These are phyloP conservation scores for Pichia thaimueangensis DNA, from an alignment of 805 yeast genomes.

Conservation along the genomic window DNA sequence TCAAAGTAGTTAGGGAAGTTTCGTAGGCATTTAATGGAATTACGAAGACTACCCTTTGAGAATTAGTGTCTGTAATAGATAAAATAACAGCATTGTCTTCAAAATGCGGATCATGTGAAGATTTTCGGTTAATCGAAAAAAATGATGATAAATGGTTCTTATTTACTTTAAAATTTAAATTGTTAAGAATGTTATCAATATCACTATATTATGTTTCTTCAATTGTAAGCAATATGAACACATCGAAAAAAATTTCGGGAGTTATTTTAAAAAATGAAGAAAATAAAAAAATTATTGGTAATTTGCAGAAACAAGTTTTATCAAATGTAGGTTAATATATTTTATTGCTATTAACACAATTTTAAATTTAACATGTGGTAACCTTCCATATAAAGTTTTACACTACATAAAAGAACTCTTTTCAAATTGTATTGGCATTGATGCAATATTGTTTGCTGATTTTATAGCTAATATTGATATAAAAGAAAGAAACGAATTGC, in stretches of 20 bases:
- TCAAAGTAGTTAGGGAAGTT: too few relatives aligned
- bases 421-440: conserved; percentile 7
- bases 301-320: neutral
- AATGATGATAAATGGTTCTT: conserved; percentile 4
- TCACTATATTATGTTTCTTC: neutral
- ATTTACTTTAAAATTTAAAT: conserved; percentile 7
- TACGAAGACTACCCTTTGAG: too few relatives aligned
- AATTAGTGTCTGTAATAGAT: too few relatives aligned
- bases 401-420: conserved; percentile 7
- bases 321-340: conserved; percentile 1
- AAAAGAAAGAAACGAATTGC: neutral
- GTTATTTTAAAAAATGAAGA: neutral
- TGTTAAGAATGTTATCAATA: neutral
- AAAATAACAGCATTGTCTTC: too few relatives aligned
- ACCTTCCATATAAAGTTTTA: too few relatives aligned
- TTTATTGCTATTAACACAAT: neutral
- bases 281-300: conserved; percentile 1
- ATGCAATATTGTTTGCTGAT: conserved; percentile 3
- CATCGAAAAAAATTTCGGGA: neutral
- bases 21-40: too few relatives aligned
- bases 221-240: neutral
- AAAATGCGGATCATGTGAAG: too few relatives aligned
- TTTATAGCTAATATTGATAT: neutral
- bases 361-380: neutral
- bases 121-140: conserved; percentile 2